Conservation (phyloP, 116 monocot species). For the Cymodocea nodosa region DNA sequence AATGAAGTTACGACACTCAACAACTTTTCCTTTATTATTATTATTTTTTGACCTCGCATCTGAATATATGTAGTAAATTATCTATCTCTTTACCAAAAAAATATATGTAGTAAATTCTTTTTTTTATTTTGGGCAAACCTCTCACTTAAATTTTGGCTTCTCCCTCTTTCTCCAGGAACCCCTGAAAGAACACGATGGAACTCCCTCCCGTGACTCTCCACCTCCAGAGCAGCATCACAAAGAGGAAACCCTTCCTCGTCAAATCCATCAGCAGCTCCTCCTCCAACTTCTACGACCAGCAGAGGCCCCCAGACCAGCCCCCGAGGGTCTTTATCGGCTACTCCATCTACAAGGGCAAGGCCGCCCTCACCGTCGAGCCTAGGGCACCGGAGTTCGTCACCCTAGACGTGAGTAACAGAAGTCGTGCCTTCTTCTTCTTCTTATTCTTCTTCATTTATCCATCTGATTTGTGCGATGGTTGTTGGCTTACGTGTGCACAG, state of each 20-base stretch:
- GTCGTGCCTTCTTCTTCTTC: background rate
- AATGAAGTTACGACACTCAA: too few species aligned
- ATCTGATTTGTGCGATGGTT: background rate
- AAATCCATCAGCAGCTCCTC: background rate
- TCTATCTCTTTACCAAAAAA: too few species aligned
- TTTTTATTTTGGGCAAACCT: too few species aligned
- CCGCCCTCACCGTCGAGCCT: constrained; percentile 66
- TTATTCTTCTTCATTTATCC: background rate
- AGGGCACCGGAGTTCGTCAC: constrained; percentile 68
- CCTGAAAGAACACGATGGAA: background rate
- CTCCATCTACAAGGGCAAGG: constrained; percentile 95
- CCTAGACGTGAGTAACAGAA: constrained; percentile 37
- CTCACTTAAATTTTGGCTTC: too few species aligned
- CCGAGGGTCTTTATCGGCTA: constrained; percentile 63
- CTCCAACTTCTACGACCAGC: constrained; percentile 7
- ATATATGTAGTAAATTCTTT: too few species aligned
- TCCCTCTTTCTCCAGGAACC: too few species aligned
- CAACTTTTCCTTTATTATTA: too few species aligned
- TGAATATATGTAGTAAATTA: too few species aligned
- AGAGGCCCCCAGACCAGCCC: constrained; percentile 7
- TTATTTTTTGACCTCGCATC: too few species aligned
- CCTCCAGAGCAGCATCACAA: background rate
- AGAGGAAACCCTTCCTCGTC: background rate
- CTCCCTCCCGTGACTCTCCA: background rate
- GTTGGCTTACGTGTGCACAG: constrained; percentile 6